phyloP scores from a whole-genome alignment of 1,284 basidiomycete genomes.

The Rhodotorula sp. region DNA sequence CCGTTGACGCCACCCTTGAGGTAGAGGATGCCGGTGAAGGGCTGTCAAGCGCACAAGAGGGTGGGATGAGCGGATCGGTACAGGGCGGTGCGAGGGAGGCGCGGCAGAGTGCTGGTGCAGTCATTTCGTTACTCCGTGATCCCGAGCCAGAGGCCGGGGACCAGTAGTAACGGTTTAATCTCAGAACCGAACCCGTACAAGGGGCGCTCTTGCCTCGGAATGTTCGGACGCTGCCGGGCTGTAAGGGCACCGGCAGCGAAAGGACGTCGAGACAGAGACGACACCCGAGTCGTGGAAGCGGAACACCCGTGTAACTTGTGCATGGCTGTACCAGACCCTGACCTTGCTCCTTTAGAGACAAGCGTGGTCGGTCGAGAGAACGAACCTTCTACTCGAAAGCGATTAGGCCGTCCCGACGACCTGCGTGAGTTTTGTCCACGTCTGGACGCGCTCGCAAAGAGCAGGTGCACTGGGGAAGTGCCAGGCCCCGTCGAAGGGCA shows the following conservation, averaged over 20 bases:
- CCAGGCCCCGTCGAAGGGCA: too few relatives aligned
- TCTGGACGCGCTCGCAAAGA: not conserved
- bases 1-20: constrained; percentile 52
- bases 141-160: too few relatives aligned
- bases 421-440: not conserved
- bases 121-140: too few relatives aligned
- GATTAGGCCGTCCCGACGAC: not conserved
- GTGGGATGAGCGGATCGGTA: not conserved
- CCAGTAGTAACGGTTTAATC: too few relatives aligned
- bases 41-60: constrained; percentile 41
- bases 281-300: not conserved
- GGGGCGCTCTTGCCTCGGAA: too few relatives aligned
- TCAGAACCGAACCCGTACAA: too few relatives aligned
- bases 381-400: not conserved
- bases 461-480: not conserved
- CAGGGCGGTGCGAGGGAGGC: too few relatives aligned
- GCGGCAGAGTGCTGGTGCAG: too few relatives aligned
- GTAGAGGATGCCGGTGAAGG: constrained; percentile 53
- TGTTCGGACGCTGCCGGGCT: too few relatives aligned
- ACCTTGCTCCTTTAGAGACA: constrained; percentile 9
- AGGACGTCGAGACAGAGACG: too few relatives aligned
- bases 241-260: too few relatives aligned
- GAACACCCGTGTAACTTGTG: constrained; percentile 2
- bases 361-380: constrained; percentile 2
- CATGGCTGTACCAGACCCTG: constrained; percentile 2